Conservation (phyloP, 768 basidiomycete genomes). For the Hemileccinum impolitum region DNA sequence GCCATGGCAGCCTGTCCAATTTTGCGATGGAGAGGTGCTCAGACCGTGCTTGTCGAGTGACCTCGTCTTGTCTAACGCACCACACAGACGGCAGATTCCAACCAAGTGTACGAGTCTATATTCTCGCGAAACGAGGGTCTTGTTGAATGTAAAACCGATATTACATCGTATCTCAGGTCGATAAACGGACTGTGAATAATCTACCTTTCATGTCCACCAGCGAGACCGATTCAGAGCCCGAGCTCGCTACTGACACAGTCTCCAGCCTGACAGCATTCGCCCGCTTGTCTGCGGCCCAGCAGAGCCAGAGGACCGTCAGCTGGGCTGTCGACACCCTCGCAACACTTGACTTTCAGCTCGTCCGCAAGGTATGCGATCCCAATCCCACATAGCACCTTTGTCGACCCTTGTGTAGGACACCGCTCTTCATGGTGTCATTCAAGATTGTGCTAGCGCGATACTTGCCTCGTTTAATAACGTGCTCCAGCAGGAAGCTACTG, state of each 20-base stretch:
- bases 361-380: constrained; percentile 24
- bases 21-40: constrained; percentile 61
- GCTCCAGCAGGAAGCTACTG: constrained; percentile 8
- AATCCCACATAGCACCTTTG: neutral
- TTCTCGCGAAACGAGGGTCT: constrained; percentile 54
- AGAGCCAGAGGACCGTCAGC: constrained; percentile 14
- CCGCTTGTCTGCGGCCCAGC: constrained; percentile 11
- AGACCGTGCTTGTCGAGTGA: neutral
- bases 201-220: constrained; percentile 35
- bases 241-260: constrained; percentile 10
- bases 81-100: constrained; percentile 57
- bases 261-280: constrained; percentile 20
- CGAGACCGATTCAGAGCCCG: constrained; percentile 57
- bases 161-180: constrained; percentile 54
- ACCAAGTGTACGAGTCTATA: constrained; percentile 53
- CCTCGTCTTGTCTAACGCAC: constrained; percentile 12
- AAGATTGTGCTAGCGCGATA: constrained; percentile 33
- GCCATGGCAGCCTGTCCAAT: constrained; percentile 66
- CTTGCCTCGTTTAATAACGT: constrained; percentile 29
- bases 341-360: constrained; percentile 27
- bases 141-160: constrained; percentile 53
- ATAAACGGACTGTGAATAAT: constrained; percentile 46
- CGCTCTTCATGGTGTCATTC: constrained; percentile 32
- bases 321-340: constrained; percentile 24
- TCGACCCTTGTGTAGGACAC: constrained; percentile 27